phyloP scores from a whole-genome alignment of 352 stramenopile genomes.

The Globisporangium spinosum region DNA sequence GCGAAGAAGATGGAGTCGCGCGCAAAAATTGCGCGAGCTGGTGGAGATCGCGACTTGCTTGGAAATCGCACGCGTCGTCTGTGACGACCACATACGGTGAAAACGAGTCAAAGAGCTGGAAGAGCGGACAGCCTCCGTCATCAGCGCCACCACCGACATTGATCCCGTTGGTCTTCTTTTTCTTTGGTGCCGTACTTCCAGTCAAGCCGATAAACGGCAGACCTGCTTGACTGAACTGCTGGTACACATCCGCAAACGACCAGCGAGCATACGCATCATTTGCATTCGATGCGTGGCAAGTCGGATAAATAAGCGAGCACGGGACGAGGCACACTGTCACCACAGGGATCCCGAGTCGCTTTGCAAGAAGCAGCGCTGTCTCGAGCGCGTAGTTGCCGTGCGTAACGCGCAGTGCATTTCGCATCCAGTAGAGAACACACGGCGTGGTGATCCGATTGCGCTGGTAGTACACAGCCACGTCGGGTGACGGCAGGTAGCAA shows the following conservation, averaged over 20 bases:
- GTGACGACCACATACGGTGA: constrained; percentile 39
- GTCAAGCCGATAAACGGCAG: constrained; percentile 51
- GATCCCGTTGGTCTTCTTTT: neutral
- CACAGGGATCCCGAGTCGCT: constrained; percentile 40
- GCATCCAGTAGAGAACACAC: constrained; percentile 73
- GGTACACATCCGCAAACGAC: constrained; percentile 46
- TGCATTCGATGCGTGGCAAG: constrained; percentile 47
- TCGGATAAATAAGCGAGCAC: constrained; percentile 45
- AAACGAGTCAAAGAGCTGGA: constrained; percentile 38
- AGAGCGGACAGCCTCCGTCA: constrained; percentile 26
- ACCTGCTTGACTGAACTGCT: constrained; percentile 33
- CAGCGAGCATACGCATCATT: constrained; percentile 56
- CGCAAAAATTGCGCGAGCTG: constrained; percentile 32
- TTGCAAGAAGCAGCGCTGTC: constrained; percentile 38
- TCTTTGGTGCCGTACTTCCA: constrained; percentile 17
- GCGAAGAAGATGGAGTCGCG: constrained; percentile 29
- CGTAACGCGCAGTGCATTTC: constrained; percentile 48
- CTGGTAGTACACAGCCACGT: constrained; percentile 11
- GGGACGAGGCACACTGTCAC: constrained; percentile 44
- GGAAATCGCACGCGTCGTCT: constrained; percentile 33
- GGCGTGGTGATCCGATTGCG: constrained; percentile 2
- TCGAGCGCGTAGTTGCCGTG: constrained; percentile 66
- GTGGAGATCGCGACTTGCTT: constrained; percentile 31
- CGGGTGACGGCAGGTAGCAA: constrained; percentile 30
- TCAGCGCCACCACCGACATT: constrained; percentile 6